These are phyloP conservation scores for Vanilla planifolia DNA, from an alignment of 106 monocot species.

Conservation along the genomic window DNA sequence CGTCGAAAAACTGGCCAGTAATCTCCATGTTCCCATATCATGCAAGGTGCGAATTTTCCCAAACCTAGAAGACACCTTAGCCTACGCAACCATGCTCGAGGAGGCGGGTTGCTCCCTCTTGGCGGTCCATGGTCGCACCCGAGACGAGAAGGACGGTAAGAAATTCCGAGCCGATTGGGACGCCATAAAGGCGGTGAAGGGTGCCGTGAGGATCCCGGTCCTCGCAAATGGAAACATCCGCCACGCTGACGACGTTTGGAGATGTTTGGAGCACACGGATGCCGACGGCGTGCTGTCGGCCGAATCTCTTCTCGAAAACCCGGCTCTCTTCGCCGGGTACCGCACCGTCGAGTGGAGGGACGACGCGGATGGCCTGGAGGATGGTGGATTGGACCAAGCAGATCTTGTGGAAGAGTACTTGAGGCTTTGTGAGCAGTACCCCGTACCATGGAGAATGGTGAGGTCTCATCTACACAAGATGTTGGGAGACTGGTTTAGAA, in stretches of 20 bases:
- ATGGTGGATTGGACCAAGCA: constrained; percentile 48
- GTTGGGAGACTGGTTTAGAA: constrained; percentile 89
- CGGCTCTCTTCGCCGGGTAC: constrained; percentile 85
- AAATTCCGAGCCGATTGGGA: constrained; percentile 91
- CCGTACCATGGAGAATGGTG: constrained; percentile 93
- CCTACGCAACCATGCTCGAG: constrained; percentile 92
- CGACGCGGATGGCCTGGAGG: constrained; percentile 1
- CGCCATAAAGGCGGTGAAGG: constrained; percentile 64
- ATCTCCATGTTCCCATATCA: constrained; percentile 86
- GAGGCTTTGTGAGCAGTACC: constrained; percentile 78
- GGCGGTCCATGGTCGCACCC: constrained; percentile 93
- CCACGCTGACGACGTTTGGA: constrained; percentile 72
- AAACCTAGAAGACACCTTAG: constrained; percentile 59
- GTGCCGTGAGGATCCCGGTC: constrained; percentile 71
- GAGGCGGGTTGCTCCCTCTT: constrained; percentile 94
- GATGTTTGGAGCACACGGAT: constrained; percentile 66
- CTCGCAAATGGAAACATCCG: constrained; percentile 98
- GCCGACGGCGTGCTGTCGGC: constrained; percentile 94
- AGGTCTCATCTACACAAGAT: constrained; percentile 96
- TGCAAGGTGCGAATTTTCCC: constrained; percentile 93
- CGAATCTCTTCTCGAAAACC: constrained; percentile 94
- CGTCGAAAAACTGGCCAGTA: constrained; percentile 58
- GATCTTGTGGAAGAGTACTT: constrained; percentile 79
- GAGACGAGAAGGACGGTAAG: constrained; percentile 91
- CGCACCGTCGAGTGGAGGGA: constrained; percentile 61